A percentile compares a stretch with the other conserved stretches of the same genome.
phyloP scores from a whole-genome alignment of 1,284 basidiomycete species.

The Ustilago bromivora region DNA sequence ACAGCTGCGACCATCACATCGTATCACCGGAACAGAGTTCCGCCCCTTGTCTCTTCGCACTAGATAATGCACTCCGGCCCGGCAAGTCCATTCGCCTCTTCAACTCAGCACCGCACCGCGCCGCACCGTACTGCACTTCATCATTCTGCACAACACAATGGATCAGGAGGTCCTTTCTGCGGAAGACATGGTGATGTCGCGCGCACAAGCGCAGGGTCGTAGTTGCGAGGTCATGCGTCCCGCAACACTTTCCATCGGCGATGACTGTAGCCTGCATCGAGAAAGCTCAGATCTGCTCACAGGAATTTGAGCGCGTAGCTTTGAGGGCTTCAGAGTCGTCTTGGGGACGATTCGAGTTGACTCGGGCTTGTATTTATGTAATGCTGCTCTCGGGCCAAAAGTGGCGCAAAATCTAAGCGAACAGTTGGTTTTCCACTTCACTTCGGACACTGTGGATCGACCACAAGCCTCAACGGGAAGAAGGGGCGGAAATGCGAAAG shows the following conservation, averaged over 20 bases:
- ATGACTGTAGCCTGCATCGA: background rate
- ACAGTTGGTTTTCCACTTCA: background rate
- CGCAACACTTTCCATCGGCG: background rate
- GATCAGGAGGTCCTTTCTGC: background rate
- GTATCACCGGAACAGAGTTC: background rate
- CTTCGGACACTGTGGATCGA: background rate
- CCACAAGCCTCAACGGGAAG: background rate
- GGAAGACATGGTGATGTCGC: background rate
- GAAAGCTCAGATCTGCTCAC: background rate
- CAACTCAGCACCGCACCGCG: background rate
- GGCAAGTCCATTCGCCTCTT: background rate
- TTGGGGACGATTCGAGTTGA: background rate
- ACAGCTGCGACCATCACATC: background rate
- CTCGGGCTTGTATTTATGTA: conserved; percentile 4
- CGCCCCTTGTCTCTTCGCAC: background rate
- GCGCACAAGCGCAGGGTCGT: background rate
- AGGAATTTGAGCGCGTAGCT: background rate
- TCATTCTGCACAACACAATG: background rate
- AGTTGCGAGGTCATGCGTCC: background rate
- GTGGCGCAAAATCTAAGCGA: background rate
- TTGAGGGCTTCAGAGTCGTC: too few species aligned
- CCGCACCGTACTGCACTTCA: background rate
- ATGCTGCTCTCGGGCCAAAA: background rate
- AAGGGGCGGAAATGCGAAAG: background rate
- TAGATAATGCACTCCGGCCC: conserved; percentile 4